phyloP scores from a whole-genome alignment of 768 basidiomycete genomes.

The Termitomyces sp. region DNA sequence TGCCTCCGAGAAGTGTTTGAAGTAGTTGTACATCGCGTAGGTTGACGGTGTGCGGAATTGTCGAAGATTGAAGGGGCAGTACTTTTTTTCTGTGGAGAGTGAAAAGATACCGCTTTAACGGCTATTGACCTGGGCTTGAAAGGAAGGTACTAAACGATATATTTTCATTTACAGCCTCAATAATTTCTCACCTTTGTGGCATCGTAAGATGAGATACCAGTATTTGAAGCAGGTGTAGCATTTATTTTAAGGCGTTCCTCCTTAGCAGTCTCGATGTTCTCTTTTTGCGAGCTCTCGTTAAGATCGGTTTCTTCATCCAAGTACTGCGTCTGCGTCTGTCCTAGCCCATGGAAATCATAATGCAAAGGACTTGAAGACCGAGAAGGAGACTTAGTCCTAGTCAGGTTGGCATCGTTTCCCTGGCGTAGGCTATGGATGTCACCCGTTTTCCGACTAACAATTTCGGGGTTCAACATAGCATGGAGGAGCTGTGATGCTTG shows the following conservation, averaged over 20 bases:
- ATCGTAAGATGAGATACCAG: conserved; percentile 18
- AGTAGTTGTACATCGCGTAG: neutral
- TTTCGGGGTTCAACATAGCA: conserved; percentile 31
- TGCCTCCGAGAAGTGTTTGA: neutral
- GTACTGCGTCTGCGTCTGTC: conserved; percentile 47
- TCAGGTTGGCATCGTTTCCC: conserved; percentile 17
- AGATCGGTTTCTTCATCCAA: conserved; percentile 25
- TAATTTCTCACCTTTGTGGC: conserved; percentile 18
- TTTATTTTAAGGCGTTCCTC: neutral
- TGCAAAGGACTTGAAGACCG: conserved; percentile 27
- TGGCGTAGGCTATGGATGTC: conserved; percentile 11
- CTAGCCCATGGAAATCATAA: conserved; percentile 57
- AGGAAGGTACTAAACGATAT: conserved; percentile 5
- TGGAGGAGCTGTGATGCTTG: conserved; percentile 51
- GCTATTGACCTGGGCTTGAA: conserved; percentile 19
- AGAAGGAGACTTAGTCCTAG: conserved; percentile 31
- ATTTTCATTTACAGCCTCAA: conserved; percentile 13
- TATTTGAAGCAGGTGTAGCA: conserved; percentile 12
- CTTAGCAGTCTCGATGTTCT: conserved; percentile 30
- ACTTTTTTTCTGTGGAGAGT: conserved; percentile 19
- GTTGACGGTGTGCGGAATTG: neutral
- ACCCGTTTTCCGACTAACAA: conserved; percentile 12
- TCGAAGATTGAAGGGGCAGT: conserved; percentile 2
- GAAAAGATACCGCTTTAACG: conserved; percentile 28
- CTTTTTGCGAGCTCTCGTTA: conserved; percentile 46